Evolutionary conservation across 2,329 filamentous ascomycete species (phyloP), one percentile per base, ranked within the genome.

Genomic region (Phoma herbarum): DNA sequence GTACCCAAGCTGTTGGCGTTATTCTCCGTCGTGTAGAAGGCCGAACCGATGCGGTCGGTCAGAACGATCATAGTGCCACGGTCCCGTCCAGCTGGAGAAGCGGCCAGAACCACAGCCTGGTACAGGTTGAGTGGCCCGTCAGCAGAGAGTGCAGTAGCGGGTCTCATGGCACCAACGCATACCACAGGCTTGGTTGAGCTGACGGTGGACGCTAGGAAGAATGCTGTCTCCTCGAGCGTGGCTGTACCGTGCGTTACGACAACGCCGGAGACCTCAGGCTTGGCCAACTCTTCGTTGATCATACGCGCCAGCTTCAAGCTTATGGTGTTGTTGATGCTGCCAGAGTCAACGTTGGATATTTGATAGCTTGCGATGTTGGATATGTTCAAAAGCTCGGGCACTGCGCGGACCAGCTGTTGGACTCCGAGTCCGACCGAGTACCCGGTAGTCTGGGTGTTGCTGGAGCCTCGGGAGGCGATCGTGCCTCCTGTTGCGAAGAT

Each of bases 231-330:
- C 66, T 88, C 86, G 1, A 89, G 78, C 0, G 85, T 88, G 66
- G 90, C 87, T 9, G 87, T 89, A 45, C 87, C 87, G 65, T 89
- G 87, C 0, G 87, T 88, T 51, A 90, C 77, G 6, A 88, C 84
- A 7, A 83, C 84, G 33, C 85, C 74, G 11, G 72, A 65, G 37
- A 81, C 72, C 1, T 77, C 75, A 0, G 71, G 68, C 57, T 78
- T 78, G 23, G 81, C 79, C 4, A 86, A 76, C 54, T 84, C 82
- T 12, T 67, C 65, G 53, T 84, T 82, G 51, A 87, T 82, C 53
- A 78, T 74, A 23, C 81, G 76, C 5, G 81, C 78, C 33, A 87
- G 67, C 25, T 76, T 78, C 20, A 86, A 75, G 31, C 83, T 77
- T 52, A 85, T 79, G 6, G 73, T 77, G n/a, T 81, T 74, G 28